These are phyloP conservation scores for Forsythia suspensa DNA, from an alignment of 257 asterid genomes.

Conservation along the genomic window DNA sequence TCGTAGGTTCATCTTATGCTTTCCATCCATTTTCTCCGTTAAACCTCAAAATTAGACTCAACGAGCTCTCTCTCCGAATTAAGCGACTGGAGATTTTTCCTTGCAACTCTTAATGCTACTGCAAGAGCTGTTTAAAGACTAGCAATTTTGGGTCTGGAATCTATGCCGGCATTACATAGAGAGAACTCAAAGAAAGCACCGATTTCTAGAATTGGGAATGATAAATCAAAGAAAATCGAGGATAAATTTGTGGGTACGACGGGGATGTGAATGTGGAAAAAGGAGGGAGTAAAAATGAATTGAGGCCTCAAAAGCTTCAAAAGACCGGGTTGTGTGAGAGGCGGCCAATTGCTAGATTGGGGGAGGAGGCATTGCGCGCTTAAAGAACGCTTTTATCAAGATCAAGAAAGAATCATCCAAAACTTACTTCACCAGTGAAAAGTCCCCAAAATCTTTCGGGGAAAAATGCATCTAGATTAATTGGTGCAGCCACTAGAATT, in stretches of 20 bases:
- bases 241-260: constrained; percentile 16
- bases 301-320: constrained; percentile 87
- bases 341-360: constrained; percentile 47
- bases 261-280: constrained; percentile 45
- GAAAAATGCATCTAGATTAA: constrained; percentile 63
- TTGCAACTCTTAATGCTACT: no score
- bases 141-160: constrained; percentile 68
- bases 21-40: no score
- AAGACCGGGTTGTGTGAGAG: constrained; percentile 64
- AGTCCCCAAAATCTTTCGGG: constrained; percentile 62
- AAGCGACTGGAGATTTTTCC: no score
- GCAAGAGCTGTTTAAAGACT: no score
- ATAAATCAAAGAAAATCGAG: constrained; percentile 25
- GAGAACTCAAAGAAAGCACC: constrained; percentile 46
- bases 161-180: constrained; percentile 63
- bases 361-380: constrained; percentile 62
- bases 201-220: constrained; percentile 26
- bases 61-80: no score
- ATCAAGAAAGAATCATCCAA: constrained; percentile 65
- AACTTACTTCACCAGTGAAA: constrained; percentile 65
- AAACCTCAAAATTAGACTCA: no score
- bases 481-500: constrained; percentile 81
- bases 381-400: constrained; percentile 61
- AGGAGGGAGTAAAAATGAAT: constrained; percentile 53
- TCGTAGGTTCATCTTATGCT: no score